Evolutionary conservation across 371 early-diverging fungal genomes (phyloP), one percentile per base, ranked within the genome.

Genomic region (Batrachochytrium dendrobatidis): DNA sequence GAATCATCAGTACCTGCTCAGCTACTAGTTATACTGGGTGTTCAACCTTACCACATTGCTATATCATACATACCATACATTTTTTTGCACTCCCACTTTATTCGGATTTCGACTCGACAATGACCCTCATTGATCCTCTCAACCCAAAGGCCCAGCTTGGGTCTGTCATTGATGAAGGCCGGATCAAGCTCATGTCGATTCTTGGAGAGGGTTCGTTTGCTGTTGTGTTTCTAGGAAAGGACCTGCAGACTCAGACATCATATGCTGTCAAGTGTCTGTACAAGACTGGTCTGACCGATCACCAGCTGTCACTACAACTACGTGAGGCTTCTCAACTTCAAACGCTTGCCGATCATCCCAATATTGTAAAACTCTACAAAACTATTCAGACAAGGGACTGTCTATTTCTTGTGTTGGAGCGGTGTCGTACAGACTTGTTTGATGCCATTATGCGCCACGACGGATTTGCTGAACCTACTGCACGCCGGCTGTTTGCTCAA

Each of bases 291-390:
- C 73, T 85, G 20, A 73, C 82, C 35, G 60, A 72, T 15, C 72
- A 70, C 17, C 87, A 86, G 60, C 73, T 81, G 18, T 68, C 75
- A 3, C 80, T 83, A 30, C 88, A 86, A 59, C 73, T 69, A 30
- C 74, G 82, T 49, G 95, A 95, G 72, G 81, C 85, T n/a, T 72
- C 73, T 44, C 74, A 91, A 34, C 87, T 92, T 60, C 71, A 75
- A 18, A 60, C 65, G 30, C 77, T 91, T 29, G 76, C 80, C 18
- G 76, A 68, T 5, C 89, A 90, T 69, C 79, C 79, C 15, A 81
- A 87, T 59, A 84, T 95, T 59, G 83, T 89, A 34, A 74, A 73
- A 43, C 74, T 92, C 31, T 74, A 87, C 64, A 84, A 84, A 50
- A 83, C 88, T 33, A 76, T 90, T 56, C 81, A 81, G 33, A 83